phyloP scores from a whole-genome alignment of 192 early-diverging fungal genomes.

The Coemansia sp. region DNA sequence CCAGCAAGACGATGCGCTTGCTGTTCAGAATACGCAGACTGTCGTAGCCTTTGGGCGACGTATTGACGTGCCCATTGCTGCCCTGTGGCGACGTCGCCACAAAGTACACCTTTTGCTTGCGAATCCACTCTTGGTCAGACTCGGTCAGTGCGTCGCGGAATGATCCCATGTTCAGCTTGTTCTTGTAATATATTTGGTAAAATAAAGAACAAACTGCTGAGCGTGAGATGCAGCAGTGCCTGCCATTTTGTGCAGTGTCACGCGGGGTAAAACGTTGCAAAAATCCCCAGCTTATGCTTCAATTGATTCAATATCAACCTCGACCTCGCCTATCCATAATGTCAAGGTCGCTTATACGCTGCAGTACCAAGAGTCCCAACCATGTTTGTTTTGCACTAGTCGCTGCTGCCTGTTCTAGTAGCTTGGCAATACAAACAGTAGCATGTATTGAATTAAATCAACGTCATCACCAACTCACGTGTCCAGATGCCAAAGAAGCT shows the following conservation, averaged over 20 bases:
- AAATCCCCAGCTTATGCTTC: too few relatives aligned
- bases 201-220: neutral
- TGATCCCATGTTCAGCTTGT: slow-evolving; percentile 41
- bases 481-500: too few relatives aligned
- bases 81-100: slow-evolving; percentile 57
- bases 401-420: too few relatives aligned
- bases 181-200: neutral
- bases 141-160: slow-evolving; percentile 51
- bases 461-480: too few relatives aligned
- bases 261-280: neutral
- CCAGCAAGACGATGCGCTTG: slow-evolving; percentile 35
- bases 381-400: too few relatives aligned
- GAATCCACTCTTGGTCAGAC: slow-evolving; percentile 54
- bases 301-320: too few relatives aligned
- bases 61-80: slow-evolving; percentile 55
- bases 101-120: slow-evolving; percentile 59
- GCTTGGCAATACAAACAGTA: too few relatives aligned
- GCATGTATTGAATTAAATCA: too few relatives aligned
- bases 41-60: slow-evolving; percentile 62
- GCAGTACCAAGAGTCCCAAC: too few relatives aligned
- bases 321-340: too few relatives aligned
- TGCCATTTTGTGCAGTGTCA: neutral
- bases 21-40: slow-evolving; percentile 50
- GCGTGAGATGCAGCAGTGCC: neutral
- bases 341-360: too few relatives aligned